Evolutionary conservation across 306 rosid species (phyloP).

Genomic region (Cicer judaicum): DNA sequence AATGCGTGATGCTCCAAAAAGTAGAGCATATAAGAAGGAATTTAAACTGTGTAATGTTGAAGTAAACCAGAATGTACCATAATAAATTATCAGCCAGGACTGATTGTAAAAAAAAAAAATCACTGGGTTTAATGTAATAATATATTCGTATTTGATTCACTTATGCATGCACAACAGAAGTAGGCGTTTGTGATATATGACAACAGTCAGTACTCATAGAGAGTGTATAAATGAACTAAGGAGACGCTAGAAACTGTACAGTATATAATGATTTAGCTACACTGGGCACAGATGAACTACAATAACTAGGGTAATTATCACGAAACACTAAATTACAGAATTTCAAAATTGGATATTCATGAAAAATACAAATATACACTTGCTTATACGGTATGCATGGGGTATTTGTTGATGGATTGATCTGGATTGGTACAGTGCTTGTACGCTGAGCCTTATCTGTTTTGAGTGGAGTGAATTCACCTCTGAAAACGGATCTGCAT

Average conservation of each 20-base stretch:
- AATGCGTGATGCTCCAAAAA: background rate
- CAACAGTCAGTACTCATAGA: background rate
- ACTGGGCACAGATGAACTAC: slow-evolving; percentile 39
- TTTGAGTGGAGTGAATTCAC: slow-evolving; percentile 41
- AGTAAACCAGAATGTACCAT: background rate
- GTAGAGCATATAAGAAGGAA: background rate
- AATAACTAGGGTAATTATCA: slow-evolving; percentile 38
- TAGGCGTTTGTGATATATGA: background rate
- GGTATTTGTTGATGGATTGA: slow-evolving; percentile 38
- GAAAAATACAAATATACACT: slow-evolving; percentile 65
- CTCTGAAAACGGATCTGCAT: slow-evolving; percentile 33
- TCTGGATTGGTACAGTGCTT: slow-evolving; percentile 54
- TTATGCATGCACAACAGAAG: slow-evolving; percentile 4
- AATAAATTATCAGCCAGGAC: background rate
- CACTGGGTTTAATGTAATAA: background rate
- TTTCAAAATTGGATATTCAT: slow-evolving; percentile 63
- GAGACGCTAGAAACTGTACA: slow-evolving; percentile 43
- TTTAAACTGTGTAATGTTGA: background rate
- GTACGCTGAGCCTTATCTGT: slow-evolving; percentile 50
- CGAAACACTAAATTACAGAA: slow-evolving; percentile 56
- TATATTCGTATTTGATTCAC: background rate
- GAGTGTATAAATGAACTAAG: slow-evolving; percentile 12
- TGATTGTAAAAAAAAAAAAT: background rate
- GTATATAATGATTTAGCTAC: slow-evolving; percentile 26
- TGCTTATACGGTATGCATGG: slow-evolving; percentile 41